These are phyloP conservation scores for Hypoxylon sp. DNA, from an alignment of 2,329 filamentous ascomycete species.

Conservation along the genomic window DNA sequence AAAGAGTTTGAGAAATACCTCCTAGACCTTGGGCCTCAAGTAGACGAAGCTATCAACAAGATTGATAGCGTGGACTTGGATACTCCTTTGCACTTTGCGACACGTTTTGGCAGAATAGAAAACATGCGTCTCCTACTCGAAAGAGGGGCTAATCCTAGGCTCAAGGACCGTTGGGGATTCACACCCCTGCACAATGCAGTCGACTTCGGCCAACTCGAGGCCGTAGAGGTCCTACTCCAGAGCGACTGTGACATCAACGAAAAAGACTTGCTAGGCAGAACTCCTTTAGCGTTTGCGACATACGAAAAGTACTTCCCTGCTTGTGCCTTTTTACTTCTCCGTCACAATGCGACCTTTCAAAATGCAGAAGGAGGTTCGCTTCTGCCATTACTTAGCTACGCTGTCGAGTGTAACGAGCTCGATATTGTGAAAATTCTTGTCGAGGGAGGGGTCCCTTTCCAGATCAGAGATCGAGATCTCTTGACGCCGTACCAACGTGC, in stretches of 20 bases:
- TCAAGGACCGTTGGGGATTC: constrained; percentile 8
- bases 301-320: neutral
- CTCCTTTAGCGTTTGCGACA: neutral
- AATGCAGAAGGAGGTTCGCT: constrained; percentile 4
- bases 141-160: neutral
- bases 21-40: constrained; percentile 3
- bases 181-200: constrained; percentile 7
- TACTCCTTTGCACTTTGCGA: constrained; percentile 5
- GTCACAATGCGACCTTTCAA: constrained; percentile 1
- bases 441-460: constrained; percentile 2
- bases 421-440: constrained; percentile 5
- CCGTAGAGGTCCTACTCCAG: constrained; percentile 1
- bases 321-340: constrained; percentile 3
- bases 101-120: constrained; percentile 2
- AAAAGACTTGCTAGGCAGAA: constrained; percentile 1
- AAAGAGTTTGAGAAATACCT: constrained; percentile 8
- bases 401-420: constrained; percentile 5
- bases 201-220: constrained; percentile 6
- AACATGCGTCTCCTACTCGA: constrained; percentile 6
- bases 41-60: constrained; percentile 5
- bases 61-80: neutral
- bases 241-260: neutral
- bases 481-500: constrained; percentile 8
- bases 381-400: constrained; percentile 4
- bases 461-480: constrained; percentile 7